Percentiles rank a stretch among this genome's conserved stretches.
These are phyloP conservation scores for Botryotinia calthae DNA, from an alignment of 2,329 filamentous ascomycete genomes.

Conservation along the genomic window DNA sequence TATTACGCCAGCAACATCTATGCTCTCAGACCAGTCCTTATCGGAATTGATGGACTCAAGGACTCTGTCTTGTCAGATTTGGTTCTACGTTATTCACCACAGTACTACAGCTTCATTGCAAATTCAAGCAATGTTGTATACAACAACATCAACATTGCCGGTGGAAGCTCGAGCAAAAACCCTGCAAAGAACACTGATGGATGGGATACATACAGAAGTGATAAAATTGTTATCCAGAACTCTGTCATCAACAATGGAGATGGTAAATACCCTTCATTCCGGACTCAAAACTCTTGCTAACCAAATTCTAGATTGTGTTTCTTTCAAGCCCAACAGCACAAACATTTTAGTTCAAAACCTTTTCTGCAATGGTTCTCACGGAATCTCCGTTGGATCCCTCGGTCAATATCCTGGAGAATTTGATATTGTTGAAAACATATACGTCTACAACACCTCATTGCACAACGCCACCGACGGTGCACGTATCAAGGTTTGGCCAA, in stretches of 20 bases:
- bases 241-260: slow-evolving; percentile 63
- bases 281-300: not conserved
- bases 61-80: slow-evolving; percentile 58
- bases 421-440: slow-evolving; percentile 68
- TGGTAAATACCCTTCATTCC: slow-evolving; percentile 36
- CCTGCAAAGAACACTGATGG: slow-evolving; percentile 65
- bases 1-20: slow-evolving; percentile 54
- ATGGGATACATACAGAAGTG: slow-evolving; percentile 62
- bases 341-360: slow-evolving; percentile 67
- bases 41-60: slow-evolving; percentile 56
- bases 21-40: slow-evolving; percentile 56
- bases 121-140: slow-evolving; percentile 65
- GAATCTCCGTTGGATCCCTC: slow-evolving; percentile 69
- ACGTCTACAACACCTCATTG: slow-evolving; percentile 60
- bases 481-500: slow-evolving; percentile 72
- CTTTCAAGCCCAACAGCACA: slow-evolving; percentile 72
- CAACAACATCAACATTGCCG: slow-evolving; percentile 59
- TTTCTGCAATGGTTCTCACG: slow-evolving; percentile 66
- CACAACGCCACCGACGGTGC: slow-evolving; percentile 58
- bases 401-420: slow-evolving; percentile 61
- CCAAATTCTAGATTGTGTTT: slow-evolving; percentile 56
- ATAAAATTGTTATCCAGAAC: slow-evolving; percentile 64
- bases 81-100: slow-evolving; percentile 56
- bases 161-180: slow-evolving; percentile 51
- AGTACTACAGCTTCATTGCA: slow-evolving; percentile 63